phyloP scores from a whole-genome alignment of 139 green algal species.

The Haematococcus lacustris region DNA sequence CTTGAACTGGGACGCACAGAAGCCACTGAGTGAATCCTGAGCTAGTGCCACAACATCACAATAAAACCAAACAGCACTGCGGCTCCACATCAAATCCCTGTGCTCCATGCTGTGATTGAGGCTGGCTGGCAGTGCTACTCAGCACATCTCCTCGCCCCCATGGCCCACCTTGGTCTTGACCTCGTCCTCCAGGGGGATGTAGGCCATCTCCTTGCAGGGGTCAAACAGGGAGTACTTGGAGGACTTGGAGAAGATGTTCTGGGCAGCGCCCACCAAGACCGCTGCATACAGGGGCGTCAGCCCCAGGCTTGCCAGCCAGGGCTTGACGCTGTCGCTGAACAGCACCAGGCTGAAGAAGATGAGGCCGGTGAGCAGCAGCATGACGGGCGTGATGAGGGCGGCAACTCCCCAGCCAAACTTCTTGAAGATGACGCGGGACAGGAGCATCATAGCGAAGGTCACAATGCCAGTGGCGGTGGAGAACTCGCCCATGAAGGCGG shows the following conservation, averaged over 20 bases:
- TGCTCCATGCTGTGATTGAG: no score
- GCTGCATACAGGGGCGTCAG: constrained; percentile 92
- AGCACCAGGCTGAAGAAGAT: constrained; percentile 96
- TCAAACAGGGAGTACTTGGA: constrained; percentile 99
- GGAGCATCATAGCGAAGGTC: constrained; percentile 97
- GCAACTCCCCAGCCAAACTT: constrained; percentile 94
- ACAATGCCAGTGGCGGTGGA: constrained; percentile 77
- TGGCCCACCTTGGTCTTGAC: constrained; percentile 69
- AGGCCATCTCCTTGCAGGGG: constrained; percentile 99
- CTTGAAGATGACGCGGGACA: constrained; percentile 90
- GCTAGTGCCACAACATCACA: no score
- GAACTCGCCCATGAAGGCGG: constrained; percentile 67
- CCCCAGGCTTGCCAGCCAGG: constrained; percentile 70
- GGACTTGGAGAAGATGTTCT: constrained; percentile 98
- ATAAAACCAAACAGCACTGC: no score
- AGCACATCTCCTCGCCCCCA: no score
- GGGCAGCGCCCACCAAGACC: constrained; percentile 91
- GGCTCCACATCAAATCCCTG: no score
- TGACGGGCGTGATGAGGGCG: constrained; percentile 91
- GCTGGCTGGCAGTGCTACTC: no score
- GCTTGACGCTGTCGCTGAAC: constrained; percentile 61
- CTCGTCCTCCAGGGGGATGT: constrained; percentile 96
- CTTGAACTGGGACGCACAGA: no score
- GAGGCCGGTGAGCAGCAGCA: constrained; percentile 91
- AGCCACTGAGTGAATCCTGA: no score